Conservation (phyloP, 495 filamentous ascomycete species). For the Aspergillus steynii region DNA sequence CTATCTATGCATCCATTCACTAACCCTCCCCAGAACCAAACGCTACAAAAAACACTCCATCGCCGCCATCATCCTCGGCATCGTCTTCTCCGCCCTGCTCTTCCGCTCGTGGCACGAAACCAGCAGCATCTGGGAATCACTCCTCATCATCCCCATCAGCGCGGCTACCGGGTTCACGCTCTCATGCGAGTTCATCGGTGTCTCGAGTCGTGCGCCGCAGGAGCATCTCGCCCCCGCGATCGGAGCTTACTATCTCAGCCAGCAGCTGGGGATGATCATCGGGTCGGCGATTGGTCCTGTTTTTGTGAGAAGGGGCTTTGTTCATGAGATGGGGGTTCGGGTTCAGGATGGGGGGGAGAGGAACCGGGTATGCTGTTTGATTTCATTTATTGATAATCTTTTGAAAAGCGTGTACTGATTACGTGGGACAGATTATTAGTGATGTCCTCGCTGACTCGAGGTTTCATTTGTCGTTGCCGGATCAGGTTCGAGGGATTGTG, state of each 20-base stretch:
- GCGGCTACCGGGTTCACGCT: slow-evolving; percentile 5
- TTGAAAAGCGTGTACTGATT: neutral
- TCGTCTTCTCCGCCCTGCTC: slow-evolving; percentile 2
- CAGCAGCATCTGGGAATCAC: slow-evolving; percentile 5
- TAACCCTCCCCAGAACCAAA: neutral
- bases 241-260: slow-evolving; percentile 10
- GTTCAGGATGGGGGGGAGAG: neutral
- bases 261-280: slow-evolving; percentile 7
- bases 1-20: neutral
- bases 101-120: slow-evolving; percentile 9
- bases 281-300: neutral
- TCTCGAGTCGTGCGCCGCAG: neutral
- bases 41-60: slow-evolving; percentile 9
- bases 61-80: neutral
- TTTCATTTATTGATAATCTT: neutral
- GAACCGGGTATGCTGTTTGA: neutral
- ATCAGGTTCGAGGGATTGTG: slow-evolving; percentile 1
- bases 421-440: neutral
- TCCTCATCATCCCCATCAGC: slow-evolving; percentile 9
- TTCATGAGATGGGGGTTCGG: slow-evolving; percentile 1
- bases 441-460: slow-evolving; percentile 3
- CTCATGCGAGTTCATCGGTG: slow-evolving; percentile 12
- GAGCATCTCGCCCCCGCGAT: neutral
- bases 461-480: slow-evolving; percentile 1
- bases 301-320: slow-evolving; percentile 6